Conservation (phyloP, 2,329 filamentous ascomycete genomes). For the Dactylellina parvicollis region DNA sequence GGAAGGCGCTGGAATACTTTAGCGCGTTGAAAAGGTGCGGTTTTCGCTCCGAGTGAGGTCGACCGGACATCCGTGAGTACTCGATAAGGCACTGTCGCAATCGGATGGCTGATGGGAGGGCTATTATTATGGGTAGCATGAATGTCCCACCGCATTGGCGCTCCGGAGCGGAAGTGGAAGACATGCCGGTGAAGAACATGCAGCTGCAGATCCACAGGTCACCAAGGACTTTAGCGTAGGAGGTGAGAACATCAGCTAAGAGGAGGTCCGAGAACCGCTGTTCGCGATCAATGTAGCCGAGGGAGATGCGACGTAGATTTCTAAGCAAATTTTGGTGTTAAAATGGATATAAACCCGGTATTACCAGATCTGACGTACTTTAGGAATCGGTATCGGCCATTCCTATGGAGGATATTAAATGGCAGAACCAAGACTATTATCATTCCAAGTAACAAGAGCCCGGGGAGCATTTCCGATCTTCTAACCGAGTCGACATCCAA, state of each 20-base stretch:
- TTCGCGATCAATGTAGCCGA: conserved; percentile 88
- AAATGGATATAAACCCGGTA: background rate
- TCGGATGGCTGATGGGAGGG: conserved; percentile 83
- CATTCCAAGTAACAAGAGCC: conserved; percentile 80
- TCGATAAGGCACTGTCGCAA: conserved; percentile 92
- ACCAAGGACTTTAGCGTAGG: conserved; percentile 89
- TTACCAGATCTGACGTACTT: conserved; percentile 27
- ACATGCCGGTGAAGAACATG: conserved; percentile 84
- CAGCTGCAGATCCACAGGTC: conserved; percentile 89
- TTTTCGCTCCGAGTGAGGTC: conserved; percentile 61
- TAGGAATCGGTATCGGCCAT: conserved; percentile 57
- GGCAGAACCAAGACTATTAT: conserved; percentile 77
- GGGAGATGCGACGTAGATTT: conserved; percentile 78
- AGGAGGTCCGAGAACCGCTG: conserved; percentile 95
- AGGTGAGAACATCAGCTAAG: conserved; percentile 91
- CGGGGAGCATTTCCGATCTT: conserved; percentile 84
- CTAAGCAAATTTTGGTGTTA: conserved; percentile 32
- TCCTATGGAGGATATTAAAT: conserved; percentile 61
- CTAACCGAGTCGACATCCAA: conserved; percentile 75
- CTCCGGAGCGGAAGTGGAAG: conserved; percentile 79
- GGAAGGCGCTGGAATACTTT: conserved; percentile 94
- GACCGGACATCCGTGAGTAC: conserved; percentile 74
- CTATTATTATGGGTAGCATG: conserved; percentile 84
- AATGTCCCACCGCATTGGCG: conserved; percentile 81
- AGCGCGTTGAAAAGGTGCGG: conserved; percentile 92